These are phyloP conservation scores for Artemisia tridentata DNA, from an alignment of 129 eudicot genomes.

Conservation along the genomic window DNA sequence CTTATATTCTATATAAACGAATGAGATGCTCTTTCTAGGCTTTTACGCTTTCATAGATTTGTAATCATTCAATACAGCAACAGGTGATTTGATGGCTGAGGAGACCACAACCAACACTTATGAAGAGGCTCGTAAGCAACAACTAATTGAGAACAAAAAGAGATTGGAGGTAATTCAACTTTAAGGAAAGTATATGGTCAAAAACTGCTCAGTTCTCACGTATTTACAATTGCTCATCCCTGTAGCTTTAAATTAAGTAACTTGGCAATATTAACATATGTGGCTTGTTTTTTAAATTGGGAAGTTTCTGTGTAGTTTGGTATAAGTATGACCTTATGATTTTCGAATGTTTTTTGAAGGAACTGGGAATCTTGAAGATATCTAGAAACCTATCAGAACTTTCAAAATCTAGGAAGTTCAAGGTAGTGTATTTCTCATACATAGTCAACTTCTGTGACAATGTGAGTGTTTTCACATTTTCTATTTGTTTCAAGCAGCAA, in stretches of 20 bases:
- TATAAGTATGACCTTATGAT: neutral
- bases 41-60: neutral
- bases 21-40: no score
- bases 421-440: conserved; percentile 39
- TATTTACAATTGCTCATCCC: no score
- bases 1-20: neutral
- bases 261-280: no score
- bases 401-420: conserved; percentile 50
- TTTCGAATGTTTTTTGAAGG: conserved; percentile 37
- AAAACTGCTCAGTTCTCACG: no score
- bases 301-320: neutral
- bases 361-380: conserved; percentile 64
- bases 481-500: conserved; percentile 32
- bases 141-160: conserved; percentile 59
- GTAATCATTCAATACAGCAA: neutral
- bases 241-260: no score
- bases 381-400: conserved; percentile 57
- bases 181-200: no score
- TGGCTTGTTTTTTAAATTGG: neutral
- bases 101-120: conserved; percentile 43
- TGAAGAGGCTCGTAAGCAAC: conserved; percentile 70
- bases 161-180: conserved; percentile 52
- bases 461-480: neutral
- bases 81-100: conserved; percentile 35
- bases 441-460: conserved; percentile 1